Base-by-base conservation (phyloP, 768 basidiomycete species). In the Russula vinacea region DNA sequence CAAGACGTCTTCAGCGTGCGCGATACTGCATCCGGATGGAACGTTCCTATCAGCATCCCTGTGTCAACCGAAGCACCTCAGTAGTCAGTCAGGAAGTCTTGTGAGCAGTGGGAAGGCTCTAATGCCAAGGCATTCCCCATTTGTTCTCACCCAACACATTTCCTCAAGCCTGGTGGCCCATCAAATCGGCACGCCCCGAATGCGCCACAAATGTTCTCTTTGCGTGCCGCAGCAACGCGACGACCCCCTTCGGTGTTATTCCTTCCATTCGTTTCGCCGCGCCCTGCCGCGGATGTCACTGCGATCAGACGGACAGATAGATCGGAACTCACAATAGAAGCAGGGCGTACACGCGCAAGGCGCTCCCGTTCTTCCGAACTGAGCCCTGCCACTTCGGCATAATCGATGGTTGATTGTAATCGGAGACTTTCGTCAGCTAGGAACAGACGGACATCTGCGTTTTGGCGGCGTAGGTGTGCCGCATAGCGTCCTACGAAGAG, bases 201-300 rank as follows among this genome's bases (percentile, higher is more conserved):
- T 37, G 54, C 17, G 59, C 59, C 24, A 40, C 67, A 60, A 68
- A 74, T 22, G 72, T 76, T 61, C 77, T 74, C 58, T 73, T 77
- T 55, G 89, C 85, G 71, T 90, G 81, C 69, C 81, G 83, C 66
- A 94, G 76, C 29, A 95, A 72, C 45, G 79, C 78, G 14, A 92
- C 79, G n/a, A 89, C 76, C 0, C 85, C 84, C 0, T 86, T 81
- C 2, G 93, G 93, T 3, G 94, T 96, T 83, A 95, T 91, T 9
- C 94, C 94, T 72, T 95, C 93, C 85, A 95, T 93, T 32, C 93
- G 79, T 73, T 93, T 94, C 17, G 90, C 94, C 4, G 89, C 89
- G n/a, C 93, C 93, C 92, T 94, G 60, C 39, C 14, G n/a, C 42
- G 39, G 32, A 39, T 40, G 32, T 44, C 39, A 62, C 14, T 47